A percentile compares a stretch with the other conserved stretches of the same genome.
Conservation (phyloP, 768 basidiomycete genomes). For the Leucosporidium creatinivorum region DNA sequence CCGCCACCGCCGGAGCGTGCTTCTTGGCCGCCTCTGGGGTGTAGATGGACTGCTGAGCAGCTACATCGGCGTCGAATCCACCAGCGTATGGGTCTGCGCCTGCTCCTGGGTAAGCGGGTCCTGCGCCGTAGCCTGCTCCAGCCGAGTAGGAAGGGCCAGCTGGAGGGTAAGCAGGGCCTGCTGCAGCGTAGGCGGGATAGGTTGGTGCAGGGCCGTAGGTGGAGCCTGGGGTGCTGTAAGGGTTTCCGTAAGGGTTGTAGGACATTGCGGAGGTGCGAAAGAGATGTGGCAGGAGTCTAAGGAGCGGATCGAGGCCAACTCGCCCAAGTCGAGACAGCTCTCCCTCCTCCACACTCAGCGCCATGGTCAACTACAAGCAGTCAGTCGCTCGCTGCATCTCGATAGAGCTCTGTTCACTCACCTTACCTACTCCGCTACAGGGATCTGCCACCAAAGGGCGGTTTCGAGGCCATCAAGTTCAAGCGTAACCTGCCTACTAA, state of each 20-base stretch:
- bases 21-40: slow-evolving; percentile 75
- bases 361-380: not conserved
- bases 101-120: too few species aligned
- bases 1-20: slow-evolving; percentile 45
- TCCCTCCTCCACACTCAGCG: not conserved
- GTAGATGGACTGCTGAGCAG: slow-evolving; percentile 45
- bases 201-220: too few species aligned
- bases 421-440: slow-evolving; percentile 44
- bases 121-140: too few species aligned
- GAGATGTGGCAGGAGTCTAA: not conserved
- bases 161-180: too few species aligned
- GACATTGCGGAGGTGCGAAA: not conserved
- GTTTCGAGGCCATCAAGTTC: slow-evolving; percentile 88
- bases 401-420: not conserved
- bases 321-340: not conserved
- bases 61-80: not conserved
- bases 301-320: too few species aligned
- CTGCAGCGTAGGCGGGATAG: too few species aligned
- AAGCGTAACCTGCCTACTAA: slow-evolving; percentile 76
- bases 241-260: not conserved
- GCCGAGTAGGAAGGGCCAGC: too few species aligned
- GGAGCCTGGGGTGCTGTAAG: not conserved
- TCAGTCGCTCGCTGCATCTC: not conserved
- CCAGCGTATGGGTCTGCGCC: too few species aligned
- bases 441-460: slow-evolving; percentile 91